phyloP scores from a whole-genome alignment of 2,329 filamentous ascomycete genomes.

The Fusarium staphyleae region DNA sequence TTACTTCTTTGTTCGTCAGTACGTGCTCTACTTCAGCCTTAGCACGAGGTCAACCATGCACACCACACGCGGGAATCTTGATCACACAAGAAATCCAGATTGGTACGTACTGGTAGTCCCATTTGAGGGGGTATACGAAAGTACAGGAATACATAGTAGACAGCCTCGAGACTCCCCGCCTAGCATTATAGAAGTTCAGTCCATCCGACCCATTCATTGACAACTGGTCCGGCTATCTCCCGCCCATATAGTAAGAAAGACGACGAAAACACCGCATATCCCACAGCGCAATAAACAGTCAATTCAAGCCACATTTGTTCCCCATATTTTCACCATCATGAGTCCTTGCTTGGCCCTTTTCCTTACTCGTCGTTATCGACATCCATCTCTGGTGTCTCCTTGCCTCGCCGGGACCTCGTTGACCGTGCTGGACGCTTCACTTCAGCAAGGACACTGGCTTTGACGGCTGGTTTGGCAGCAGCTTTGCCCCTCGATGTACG shows the following conservation, averaged over 20 bases:
- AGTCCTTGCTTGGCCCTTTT: background rate
- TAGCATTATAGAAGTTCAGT: slow-evolving; percentile 23
- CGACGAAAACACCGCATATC: slow-evolving; percentile 16
- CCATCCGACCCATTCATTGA: slow-evolving; percentile 9
- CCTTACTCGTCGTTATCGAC: slow-evolving; percentile 45
- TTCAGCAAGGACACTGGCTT: slow-evolving; percentile 37
- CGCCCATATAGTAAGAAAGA: slow-evolving; percentile 29
- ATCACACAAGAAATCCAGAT: no score
- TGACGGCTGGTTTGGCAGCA: slow-evolving; percentile 34
- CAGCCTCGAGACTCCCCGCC: slow-evolving; percentile 37
- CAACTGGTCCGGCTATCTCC: slow-evolving; percentile 14
- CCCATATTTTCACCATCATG: slow-evolving; percentile 17
- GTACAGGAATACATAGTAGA: slow-evolving; percentile 28
- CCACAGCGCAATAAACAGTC: slow-evolving; percentile 16
- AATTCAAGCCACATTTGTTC: slow-evolving; percentile 18
- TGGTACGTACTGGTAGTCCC: slow-evolving; percentile 11
- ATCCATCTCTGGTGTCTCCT: slow-evolving; percentile 46
- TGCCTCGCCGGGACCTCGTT: slow-evolving; percentile 41
- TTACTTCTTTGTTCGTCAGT: background rate
- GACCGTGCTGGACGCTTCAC: slow-evolving; percentile 35
- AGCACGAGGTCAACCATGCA: no score
- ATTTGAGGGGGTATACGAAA: slow-evolving; percentile 38
- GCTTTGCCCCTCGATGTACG: slow-evolving; percentile 38
- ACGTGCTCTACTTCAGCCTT: no score
- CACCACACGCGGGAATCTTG: no score